Conservation (phyloP, 306 rosid species). For the Lathyrus tuberosus region DNA sequence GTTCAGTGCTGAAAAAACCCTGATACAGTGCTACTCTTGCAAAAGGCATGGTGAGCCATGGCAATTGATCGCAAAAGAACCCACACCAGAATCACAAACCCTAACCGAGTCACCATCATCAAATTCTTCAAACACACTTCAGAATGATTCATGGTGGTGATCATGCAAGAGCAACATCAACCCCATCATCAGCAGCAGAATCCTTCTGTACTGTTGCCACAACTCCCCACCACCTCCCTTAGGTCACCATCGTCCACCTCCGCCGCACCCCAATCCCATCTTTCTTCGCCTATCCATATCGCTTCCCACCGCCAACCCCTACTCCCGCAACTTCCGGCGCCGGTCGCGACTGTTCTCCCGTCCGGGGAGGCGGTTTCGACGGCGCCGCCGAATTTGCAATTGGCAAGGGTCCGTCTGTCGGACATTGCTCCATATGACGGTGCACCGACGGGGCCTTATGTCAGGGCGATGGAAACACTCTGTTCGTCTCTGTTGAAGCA, state of each 20-base stretch:
- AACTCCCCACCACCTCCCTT: constrained; percentile 55
- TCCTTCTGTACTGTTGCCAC: constrained; percentile 65
- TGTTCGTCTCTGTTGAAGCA: constrained; percentile 75
- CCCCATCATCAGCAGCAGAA: constrained; percentile 47
- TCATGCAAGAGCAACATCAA: constrained; percentile 66
- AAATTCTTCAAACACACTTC: constrained; percentile 24
- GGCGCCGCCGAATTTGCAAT: constrained; percentile 42
- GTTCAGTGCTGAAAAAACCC: constrained; percentile 32
- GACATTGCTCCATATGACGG: constrained; percentile 83
- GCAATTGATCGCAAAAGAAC: constrained; percentile 8
- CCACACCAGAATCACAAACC: constrained; percentile 31
- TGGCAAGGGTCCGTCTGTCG: constrained; percentile 73
- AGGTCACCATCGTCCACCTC: constrained; percentile 54
- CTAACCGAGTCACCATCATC: constrained; percentile 31
- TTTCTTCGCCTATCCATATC: constrained; percentile 42
- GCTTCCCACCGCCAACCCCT: constrained; percentile 52
- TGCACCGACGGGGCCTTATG: constrained; percentile 62
- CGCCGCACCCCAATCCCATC: constrained; percentile 37
- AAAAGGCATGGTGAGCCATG: constrained; percentile 16
- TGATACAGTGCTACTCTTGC: neutral
- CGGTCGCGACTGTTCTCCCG: constrained; percentile 54
- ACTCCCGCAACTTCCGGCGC: constrained; percentile 41
- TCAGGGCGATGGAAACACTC: constrained; percentile 73
- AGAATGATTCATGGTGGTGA: constrained; percentile 84
- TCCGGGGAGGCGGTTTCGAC: constrained; percentile 48